Conservation (phyloP, 2,329 filamentous ascomycete genomes). For the Neophaeococcomyces aloes region DNA sequence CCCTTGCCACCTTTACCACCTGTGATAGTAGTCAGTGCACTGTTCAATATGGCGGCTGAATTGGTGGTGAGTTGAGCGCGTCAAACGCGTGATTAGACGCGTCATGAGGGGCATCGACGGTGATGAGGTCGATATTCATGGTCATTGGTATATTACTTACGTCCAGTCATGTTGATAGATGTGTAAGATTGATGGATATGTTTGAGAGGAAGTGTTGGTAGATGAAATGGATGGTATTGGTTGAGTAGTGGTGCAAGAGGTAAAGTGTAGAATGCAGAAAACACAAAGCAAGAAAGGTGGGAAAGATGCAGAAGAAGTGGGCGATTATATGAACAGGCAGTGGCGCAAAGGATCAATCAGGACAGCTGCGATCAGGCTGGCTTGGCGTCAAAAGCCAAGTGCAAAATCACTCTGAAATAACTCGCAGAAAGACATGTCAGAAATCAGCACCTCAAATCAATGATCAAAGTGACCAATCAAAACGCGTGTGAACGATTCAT, state of each 20-base stretch:
- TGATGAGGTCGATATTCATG: constrained; percentile 10
- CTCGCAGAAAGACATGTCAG: background rate
- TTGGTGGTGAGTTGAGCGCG: constrained; percentile 33
- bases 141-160: constrained; percentile 33
- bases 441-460: constrained; percentile 1
- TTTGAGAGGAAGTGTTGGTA: constrained; percentile 13
- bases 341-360: constrained; percentile 7
- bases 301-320: constrained; percentile 11
- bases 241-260: constrained; percentile 12
- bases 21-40: constrained; percentile 21
- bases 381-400: background rate
- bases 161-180: constrained; percentile 48
- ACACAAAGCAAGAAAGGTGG: constrained; percentile 11
- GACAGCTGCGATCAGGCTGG: background rate
- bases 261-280: constrained; percentile 11
- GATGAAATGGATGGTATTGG: constrained; percentile 9
- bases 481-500: background rate
- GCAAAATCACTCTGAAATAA: background rate
- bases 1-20: constrained; percentile 47
- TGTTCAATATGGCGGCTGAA: background rate
- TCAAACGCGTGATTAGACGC: constrained; percentile 17
- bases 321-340: constrained; percentile 14
- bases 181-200: constrained; percentile 20
- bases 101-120: constrained; percentile 10
- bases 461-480: background rate